These are phyloP conservation scores for Hygrophorus pudorinus DNA, from an alignment of 768 basidiomycete species.

Conservation along the genomic window DNA sequence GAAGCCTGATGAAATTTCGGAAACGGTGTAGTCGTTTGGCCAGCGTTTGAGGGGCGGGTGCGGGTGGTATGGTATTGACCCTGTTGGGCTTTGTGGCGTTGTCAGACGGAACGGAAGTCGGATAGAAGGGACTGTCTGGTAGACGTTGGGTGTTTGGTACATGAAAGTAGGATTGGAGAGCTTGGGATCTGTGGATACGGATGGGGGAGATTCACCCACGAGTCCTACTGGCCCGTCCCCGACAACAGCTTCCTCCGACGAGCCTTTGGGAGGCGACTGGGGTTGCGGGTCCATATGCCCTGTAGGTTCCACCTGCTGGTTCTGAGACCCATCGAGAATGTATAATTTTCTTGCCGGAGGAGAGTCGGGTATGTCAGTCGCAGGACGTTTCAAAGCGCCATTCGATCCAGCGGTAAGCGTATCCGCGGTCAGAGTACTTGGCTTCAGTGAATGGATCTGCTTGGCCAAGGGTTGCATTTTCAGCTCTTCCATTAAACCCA, in stretches of 20 bases:
- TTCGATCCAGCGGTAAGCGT: not conserved
- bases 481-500: slow-evolving; percentile 46
- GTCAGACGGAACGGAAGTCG: slow-evolving; percentile 18
- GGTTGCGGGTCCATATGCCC: slow-evolving; percentile 15
- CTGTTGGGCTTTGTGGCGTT: slow-evolving; percentile 16
- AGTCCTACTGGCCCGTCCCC: too few species aligned
- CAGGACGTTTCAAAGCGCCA: slow-evolving; percentile 15
- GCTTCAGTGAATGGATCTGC: not conserved
- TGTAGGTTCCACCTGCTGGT: slow-evolving; percentile 5
- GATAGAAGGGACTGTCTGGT: slow-evolving; percentile 7
- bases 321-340: slow-evolving; percentile 11
- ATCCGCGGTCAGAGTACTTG: not conserved
- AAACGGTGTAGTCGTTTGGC: slow-evolving; percentile 70
- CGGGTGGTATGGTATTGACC: slow-evolving; percentile 37
- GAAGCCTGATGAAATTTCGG: slow-evolving; percentile 54
- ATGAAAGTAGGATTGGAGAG: not conserved
- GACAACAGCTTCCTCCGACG: not conserved
- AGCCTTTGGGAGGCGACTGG: slow-evolving; percentile 3
- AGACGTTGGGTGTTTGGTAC: not conserved
- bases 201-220: too few species aligned
- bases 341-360: slow-evolving; percentile 13
- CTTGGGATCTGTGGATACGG: too few species aligned
- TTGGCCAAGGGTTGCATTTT: slow-evolving; percentile 20
- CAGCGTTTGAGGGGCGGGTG: slow-evolving; percentile 62
- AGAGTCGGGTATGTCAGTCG: slow-evolving; percentile 15